A percentile compares a stretch with the other conserved stretches of the same genome.
phyloP scores from a whole-genome alignment of 495 filamentous ascomycete species.

The Collariella sp. region DNA sequence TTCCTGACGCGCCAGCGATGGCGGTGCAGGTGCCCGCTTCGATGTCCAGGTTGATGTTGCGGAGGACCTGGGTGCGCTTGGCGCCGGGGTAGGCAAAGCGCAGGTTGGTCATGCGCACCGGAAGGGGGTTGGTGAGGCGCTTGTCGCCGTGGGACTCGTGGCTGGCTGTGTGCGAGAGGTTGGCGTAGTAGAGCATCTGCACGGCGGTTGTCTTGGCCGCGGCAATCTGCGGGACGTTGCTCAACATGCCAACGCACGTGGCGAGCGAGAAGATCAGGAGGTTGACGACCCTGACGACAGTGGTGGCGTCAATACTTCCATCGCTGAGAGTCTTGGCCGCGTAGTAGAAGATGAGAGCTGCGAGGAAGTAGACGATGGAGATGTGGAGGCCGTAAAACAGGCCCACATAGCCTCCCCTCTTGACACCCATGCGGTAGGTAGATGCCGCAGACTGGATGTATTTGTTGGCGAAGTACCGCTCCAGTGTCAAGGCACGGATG shows the following conservation, averaged over 20 bases:
- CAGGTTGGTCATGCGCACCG: constrained; percentile 52
- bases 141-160: constrained; percentile 52
- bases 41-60: constrained; percentile 53
- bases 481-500: constrained; percentile 69
- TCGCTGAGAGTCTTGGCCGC: constrained; percentile 54
- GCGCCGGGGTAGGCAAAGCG: constrained; percentile 63
- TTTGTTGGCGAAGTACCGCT: constrained; percentile 63
- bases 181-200: constrained; percentile 63
- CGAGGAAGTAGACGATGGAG: constrained; percentile 59
- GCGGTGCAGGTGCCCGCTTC: constrained; percentile 54
- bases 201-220: constrained; percentile 62
- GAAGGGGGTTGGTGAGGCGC: constrained; percentile 43
- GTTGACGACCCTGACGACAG: constrained; percentile 67
- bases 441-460: constrained; percentile 42
- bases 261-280: constrained; percentile 72
- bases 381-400: constrained; percentile 69
- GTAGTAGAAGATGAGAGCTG: constrained; percentile 80
- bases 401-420: constrained; percentile 55
- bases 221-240: constrained; percentile 72
- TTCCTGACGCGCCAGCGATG: constrained; percentile 75
- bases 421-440: constrained; percentile 48
- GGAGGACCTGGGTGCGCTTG: constrained; percentile 46
- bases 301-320: constrained; percentile 36
- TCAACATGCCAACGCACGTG: constrained; percentile 59
- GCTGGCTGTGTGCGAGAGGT: constrained; percentile 43